Evolutionary conservation across 768 basidiomycete genomes (phyloP).

Genomic region (Mycena vitilis): DNA sequence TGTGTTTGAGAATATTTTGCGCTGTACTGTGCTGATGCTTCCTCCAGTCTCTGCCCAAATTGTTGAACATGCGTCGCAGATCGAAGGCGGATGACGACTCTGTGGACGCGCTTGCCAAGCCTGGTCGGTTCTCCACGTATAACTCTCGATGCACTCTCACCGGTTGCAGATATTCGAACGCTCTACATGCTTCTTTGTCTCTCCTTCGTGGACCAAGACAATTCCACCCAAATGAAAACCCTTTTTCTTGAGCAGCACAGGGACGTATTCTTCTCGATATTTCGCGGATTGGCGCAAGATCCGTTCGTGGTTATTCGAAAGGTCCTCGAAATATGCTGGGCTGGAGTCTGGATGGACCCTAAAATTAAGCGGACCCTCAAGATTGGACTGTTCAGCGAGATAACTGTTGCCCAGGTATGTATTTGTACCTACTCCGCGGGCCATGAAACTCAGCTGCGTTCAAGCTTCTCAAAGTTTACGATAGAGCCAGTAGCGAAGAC

Average conservation of each 20-base stretch:
- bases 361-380: constrained; percentile 80
- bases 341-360: constrained; percentile 78
- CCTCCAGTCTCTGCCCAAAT: constrained; percentile 69
- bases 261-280: constrained; percentile 73
- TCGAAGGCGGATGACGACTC: constrained; percentile 53
- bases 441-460: constrained; percentile 5
- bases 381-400: constrained; percentile 77
- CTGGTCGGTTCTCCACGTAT: constrained; percentile 57
- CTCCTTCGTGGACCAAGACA: constrained; percentile 70
- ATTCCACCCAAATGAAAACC: constrained; percentile 64
- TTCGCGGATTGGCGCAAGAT: constrained; percentile 79
- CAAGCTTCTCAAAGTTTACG: constrained; percentile 82
- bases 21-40: constrained; percentile 20
- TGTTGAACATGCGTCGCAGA: constrained; percentile 79
- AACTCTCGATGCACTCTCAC: constrained; percentile 13
- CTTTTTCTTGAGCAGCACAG: constrained; percentile 78
- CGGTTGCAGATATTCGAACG: constrained; percentile 77
- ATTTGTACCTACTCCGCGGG: background rate
- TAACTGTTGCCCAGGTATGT: constrained; percentile 70
- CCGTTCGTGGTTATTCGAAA: constrained; percentile 68
- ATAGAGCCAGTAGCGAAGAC: constrained; percentile 63
- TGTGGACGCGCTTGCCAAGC: constrained; percentile 58
- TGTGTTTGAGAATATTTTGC: constrained; percentile 38
- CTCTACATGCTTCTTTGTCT: constrained; percentile 79
- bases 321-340: constrained; percentile 81